Conservation (phyloP, 2,329 filamentous ascomycete species). For the Xylaria hypoxylon region DNA sequence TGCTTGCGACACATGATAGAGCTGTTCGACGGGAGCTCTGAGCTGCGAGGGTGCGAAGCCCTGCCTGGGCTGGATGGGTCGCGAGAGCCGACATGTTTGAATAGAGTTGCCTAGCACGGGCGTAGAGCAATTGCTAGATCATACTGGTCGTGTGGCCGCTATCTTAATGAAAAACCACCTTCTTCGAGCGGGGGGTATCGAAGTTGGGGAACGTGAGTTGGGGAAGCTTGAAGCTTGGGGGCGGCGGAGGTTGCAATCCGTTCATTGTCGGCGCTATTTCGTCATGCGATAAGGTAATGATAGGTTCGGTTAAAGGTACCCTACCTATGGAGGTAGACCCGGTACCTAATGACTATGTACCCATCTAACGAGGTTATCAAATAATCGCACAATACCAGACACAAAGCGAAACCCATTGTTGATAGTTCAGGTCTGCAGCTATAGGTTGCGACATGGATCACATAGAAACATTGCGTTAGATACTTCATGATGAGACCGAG, state of each 20-base stretch:
- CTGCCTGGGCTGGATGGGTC: conserved; percentile 40
- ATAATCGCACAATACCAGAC: too few relatives aligned
- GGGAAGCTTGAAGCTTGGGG: conserved; percentile 14
- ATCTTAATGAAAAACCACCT: neutral
- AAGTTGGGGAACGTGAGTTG: conserved; percentile 1
- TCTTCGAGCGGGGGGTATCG: conserved; percentile 8
- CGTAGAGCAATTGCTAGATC: conserved; percentile 24
- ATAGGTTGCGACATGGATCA: too few relatives aligned
- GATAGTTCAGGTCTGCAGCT: too few relatives aligned
- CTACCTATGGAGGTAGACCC: too few relatives aligned
- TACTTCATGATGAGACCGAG: too few relatives aligned
- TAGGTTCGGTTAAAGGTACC: too few relatives aligned
- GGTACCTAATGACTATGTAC: too few relatives aligned
- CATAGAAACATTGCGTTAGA: too few relatives aligned
- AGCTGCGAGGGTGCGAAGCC: conserved; percentile 39
- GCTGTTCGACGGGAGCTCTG: conserved; percentile 33
- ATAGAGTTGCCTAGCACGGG: conserved; percentile 24
- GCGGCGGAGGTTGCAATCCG: neutral
- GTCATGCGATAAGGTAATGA: conserved; percentile 9
- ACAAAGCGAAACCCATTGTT: too few relatives aligned
- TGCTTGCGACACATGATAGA: conserved; percentile 36
- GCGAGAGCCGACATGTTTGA: conserved; percentile 46
- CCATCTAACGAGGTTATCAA: neutral
- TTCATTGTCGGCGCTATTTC: conserved; percentile 3
- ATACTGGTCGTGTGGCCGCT: conserved; percentile 24